phyloP scores from a whole-genome alignment of 257 asterid genomes.

The Nicotiana tabacum region DNA sequence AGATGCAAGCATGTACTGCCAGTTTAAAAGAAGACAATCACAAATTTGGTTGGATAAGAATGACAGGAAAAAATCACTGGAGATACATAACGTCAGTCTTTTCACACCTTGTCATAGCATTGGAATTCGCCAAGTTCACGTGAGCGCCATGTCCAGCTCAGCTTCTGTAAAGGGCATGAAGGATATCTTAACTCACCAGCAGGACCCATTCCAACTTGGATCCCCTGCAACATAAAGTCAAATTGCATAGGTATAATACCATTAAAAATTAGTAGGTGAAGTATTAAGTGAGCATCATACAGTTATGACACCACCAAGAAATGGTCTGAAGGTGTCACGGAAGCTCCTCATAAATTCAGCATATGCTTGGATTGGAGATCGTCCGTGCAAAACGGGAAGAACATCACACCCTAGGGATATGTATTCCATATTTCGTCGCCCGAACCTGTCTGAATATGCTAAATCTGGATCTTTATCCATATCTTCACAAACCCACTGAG shows the following conservation, averaged over 20 bases:
- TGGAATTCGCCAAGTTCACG: constrained; percentile 74
- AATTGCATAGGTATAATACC: constrained; percentile 6
- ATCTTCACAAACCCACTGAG: constrained; percentile 71
- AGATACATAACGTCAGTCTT: background rate
- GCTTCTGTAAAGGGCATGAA: constrained; percentile 39
- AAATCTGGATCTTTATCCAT: constrained; percentile 58
- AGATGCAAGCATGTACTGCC: constrained; percentile 78
- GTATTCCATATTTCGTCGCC: constrained; percentile 63
- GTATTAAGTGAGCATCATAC: constrained; percentile 35
- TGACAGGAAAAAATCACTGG: background rate
- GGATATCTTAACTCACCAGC: constrained; percentile 82
- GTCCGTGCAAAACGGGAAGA: constrained; percentile 64
- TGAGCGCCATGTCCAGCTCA: constrained; percentile 41
- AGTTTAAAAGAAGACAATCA: constrained; percentile 23
- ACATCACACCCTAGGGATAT: constrained; percentile 72
- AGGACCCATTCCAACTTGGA: constrained; percentile 88
- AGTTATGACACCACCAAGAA: constrained; percentile 59
- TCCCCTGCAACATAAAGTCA: constrained; percentile 39
- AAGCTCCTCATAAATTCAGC: constrained; percentile 73
- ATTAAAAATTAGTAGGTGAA: background rate
- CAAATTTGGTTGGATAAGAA: constrained; percentile 2
- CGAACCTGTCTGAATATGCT: constrained; percentile 61
- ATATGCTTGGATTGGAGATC: constrained; percentile 79
- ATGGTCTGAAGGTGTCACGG: constrained; percentile 58
- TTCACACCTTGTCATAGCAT: constrained; percentile 62